Evolutionary conservation across 2,329 filamentous ascomycete species (phyloP).

Genomic region (Trichoderma breve): DNA sequence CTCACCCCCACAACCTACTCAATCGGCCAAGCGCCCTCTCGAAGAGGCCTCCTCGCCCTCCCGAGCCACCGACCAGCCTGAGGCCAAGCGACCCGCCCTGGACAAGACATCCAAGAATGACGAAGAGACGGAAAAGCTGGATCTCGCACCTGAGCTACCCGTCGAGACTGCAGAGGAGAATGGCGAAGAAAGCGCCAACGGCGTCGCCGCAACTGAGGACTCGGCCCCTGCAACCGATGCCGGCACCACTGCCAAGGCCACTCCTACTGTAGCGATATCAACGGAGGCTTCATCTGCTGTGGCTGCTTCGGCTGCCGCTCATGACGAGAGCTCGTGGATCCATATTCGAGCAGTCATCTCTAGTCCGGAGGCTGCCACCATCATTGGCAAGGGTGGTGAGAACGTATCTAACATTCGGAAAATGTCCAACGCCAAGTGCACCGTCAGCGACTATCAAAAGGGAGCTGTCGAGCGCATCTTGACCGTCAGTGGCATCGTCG

Average conservation of each 20-base stretch:
- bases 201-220: slow-evolving; percentile 41
- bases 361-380: slow-evolving; percentile 93
- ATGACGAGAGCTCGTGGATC: slow-evolving; percentile 95
- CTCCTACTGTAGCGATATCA: slow-evolving; percentile 29
- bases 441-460: slow-evolving; percentile 96
- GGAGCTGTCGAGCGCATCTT: slow-evolving; percentile 96
- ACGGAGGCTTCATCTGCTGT: slow-evolving; percentile 31
- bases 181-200: slow-evolving; percentile 50
- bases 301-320: slow-evolving; percentile 52
- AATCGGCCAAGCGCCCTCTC: slow-evolving; percentile 84
- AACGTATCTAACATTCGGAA: slow-evolving; percentile 97
- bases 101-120: slow-evolving; percentile 82
- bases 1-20: slow-evolving; percentile 63
- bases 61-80: slow-evolving; percentile 85
- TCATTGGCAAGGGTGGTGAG: slow-evolving; percentile 98
- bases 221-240: slow-evolving; percentile 33
- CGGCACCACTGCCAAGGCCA: slow-evolving; percentile 26
- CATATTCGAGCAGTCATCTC: slow-evolving; percentile 97
- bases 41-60: slow-evolving; percentile 97
- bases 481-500: slow-evolving; percentile 93
- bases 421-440: slow-evolving; percentile 95
- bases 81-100: slow-evolving; percentile 93
- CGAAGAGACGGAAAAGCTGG: slow-evolving; percentile 50
- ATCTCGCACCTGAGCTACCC: slow-evolving; percentile 32
- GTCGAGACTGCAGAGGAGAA: slow-evolving; percentile 47